Percentiles rank a stretch among this genome's conserved stretches.
Conservation (phyloP, 192 early-diverging fungal species). For the Obelidium mucronatum region DNA sequence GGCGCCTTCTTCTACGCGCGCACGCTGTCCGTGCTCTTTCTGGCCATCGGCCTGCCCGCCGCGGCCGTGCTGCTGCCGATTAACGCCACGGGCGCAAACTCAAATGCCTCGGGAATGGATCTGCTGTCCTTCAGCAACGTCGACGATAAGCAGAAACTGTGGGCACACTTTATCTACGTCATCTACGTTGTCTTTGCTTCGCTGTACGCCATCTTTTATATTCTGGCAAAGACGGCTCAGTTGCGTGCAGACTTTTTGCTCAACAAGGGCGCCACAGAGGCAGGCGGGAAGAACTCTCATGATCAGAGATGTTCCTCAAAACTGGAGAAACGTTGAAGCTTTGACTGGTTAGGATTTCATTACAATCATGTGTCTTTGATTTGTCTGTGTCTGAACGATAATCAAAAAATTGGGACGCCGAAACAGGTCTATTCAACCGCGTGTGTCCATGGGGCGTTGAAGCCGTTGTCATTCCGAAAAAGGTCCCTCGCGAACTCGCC, state of each 20-base stretch:
- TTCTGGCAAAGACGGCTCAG: conserved; percentile 64
- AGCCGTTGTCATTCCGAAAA: conserved; percentile 30
- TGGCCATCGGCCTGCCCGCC: conserved; percentile 60
- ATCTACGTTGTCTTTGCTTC: conserved; percentile 38
- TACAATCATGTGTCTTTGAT: too few relatives aligned
- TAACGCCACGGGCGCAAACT: conserved; percentile 58
- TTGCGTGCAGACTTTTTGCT: conserved; percentile 70
- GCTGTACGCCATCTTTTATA: conserved; percentile 62
- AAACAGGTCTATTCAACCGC: conserved; percentile 37
- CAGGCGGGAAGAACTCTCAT: conserved; percentile 71
- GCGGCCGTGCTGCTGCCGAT: conserved; percentile 73
- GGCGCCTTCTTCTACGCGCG: conserved; percentile 80
- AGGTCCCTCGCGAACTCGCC: not conserved
- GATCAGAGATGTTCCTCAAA: conserved; percentile 72
- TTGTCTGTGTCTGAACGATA: conserved; percentile 24
- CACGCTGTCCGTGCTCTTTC: conserved; percentile 71
- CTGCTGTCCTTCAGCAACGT: conserved; percentile 79
- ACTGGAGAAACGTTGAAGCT: conserved; percentile 52
- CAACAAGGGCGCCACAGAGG: too few relatives aligned
- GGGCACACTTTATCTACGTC: conserved; percentile 68
- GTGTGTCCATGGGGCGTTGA: conserved; percentile 42
- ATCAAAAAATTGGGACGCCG: not conserved
- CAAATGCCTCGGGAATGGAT: conserved; percentile 56
- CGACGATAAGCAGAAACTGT: conserved; percentile 51
- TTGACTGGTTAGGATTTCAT: conserved; percentile 61